Conservation (phyloP, 805 yeast genomes). For the Yamadazyma insecticola region DNA sequence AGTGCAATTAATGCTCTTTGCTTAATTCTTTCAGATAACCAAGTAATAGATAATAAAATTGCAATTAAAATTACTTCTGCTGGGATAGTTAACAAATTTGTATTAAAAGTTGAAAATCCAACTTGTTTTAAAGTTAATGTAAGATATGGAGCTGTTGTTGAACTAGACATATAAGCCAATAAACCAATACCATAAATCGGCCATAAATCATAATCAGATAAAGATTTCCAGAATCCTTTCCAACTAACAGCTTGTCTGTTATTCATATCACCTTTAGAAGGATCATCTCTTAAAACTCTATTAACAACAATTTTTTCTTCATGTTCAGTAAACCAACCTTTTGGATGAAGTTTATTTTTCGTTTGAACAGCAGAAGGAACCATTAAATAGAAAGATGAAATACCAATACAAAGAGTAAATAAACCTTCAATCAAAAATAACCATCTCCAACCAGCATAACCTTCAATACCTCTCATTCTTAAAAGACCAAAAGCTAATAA, state of each 20-base stretch:
- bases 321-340: slow-evolving; percentile 30
- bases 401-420: slow-evolving; percentile 51
- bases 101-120: slow-evolving; percentile 19
- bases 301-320: slow-evolving; percentile 25
- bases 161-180: slow-evolving; percentile 12
- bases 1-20: slow-evolving; percentile 21
- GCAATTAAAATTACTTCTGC: slow-evolving; percentile 26
- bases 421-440: slow-evolving; percentile 62
- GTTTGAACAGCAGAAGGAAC: slow-evolving; percentile 55
- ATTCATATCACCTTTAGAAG: slow-evolving; percentile 26
- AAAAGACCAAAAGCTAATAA: slow-evolving; percentile 18
- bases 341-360: slow-evolving; percentile 43
- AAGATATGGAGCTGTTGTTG: slow-evolving; percentile 34
- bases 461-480: slow-evolving; percentile 14
- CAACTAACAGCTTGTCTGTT: slow-evolving; percentile 21
- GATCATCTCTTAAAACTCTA: slow-evolving; percentile 24
- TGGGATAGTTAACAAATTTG: slow-evolving; percentile 21
- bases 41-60: slow-evolving; percentile 29
- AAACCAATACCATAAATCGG: slow-evolving; percentile 35
- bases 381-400: slow-evolving; percentile 43
- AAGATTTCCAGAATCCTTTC: slow-evolving; percentile 12
- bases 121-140: slow-evolving; percentile 41
- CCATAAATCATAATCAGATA: slow-evolving; percentile 21
- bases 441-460: slow-evolving; percentile 51
- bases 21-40: slow-evolving; percentile 29